Conservation (phyloP, 1,284 basidiomycete species). For the Heliocybe sulcata region DNA sequence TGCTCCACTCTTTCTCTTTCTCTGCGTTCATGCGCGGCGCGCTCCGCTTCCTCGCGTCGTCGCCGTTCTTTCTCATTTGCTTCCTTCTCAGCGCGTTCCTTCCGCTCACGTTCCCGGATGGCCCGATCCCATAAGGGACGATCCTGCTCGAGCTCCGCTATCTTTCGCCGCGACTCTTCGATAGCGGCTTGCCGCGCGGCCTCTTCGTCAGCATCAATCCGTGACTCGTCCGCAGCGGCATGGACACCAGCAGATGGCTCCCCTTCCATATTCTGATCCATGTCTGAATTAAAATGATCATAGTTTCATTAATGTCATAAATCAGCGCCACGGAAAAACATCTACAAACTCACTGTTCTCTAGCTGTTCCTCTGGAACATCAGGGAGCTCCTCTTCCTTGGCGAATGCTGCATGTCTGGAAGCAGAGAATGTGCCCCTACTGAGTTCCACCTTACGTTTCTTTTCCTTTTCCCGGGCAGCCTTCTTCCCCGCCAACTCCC, state of each 20-base stretch:
- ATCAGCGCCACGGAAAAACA: neutral
- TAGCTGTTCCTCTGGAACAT: constrained; percentile 18
- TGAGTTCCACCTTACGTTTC: neutral
- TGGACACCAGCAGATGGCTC: neutral
- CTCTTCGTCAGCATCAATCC: constrained; percentile 21
- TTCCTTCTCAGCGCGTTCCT: constrained; percentile 38
- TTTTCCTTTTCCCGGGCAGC: neutral
- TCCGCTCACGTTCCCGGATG: constrained; percentile 36
- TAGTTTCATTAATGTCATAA: constrained; percentile 5
- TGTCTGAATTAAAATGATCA: constrained; percentile 1
- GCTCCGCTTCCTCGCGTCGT: constrained; percentile 21
- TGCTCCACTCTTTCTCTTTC: constrained; percentile 20
- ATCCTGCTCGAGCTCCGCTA: constrained; percentile 62
- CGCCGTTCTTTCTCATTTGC: constrained; percentile 27
- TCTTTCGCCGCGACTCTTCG: constrained; percentile 58
- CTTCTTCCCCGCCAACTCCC: neutral
- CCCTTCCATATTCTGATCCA: constrained; percentile 1
- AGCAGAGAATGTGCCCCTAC: neutral
- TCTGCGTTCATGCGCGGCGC: constrained; percentile 13
- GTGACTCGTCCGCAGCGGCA: neutral
- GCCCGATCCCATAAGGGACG: constrained; percentile 52
- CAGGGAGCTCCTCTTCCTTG: constrained; percentile 8
- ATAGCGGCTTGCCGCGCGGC: constrained; percentile 37
- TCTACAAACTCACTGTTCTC: neutral
- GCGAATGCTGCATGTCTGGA: neutral